A percentile compares a stretch with the other conserved stretches of the same genome.
These are phyloP conservation scores for Plasmopara halstedii DNA, from an alignment of 352 stramenopile species.

Conservation along the genomic window DNA sequence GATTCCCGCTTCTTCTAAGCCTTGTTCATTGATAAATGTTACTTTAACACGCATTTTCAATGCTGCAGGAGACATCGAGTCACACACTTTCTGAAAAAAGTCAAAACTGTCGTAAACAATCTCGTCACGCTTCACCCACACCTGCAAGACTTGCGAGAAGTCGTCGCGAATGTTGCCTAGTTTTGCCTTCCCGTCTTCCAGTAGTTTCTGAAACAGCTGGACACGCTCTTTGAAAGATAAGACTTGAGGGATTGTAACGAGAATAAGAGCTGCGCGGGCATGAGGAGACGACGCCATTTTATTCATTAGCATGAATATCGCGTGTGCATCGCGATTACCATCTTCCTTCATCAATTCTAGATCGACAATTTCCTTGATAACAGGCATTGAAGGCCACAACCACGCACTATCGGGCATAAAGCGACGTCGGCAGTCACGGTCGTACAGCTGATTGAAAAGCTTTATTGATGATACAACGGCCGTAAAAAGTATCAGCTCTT, in stretches of 20 bases:
- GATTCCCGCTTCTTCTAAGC: constrained; percentile 92
- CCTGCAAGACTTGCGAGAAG: constrained; percentile 40
- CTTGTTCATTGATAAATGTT: constrained; percentile 89
- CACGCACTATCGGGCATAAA: constrained; percentile 42
- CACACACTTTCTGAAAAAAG: constrained; percentile 55
- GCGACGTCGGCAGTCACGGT: constrained; percentile 49
- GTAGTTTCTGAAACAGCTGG: constrained; percentile 59
- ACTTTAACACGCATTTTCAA: constrained; percentile 90
- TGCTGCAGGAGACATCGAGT: constrained; percentile 44
- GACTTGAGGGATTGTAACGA: constrained; percentile 71
- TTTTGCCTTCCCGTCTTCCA: constrained; percentile 54
- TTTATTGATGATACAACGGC: constrained; percentile 54
- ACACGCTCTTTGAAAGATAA: constrained; percentile 77
- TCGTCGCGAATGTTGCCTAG: constrained; percentile 46
- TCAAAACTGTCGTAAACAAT: constrained; percentile 89
- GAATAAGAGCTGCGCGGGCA: constrained; percentile 39
- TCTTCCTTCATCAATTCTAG: constrained; percentile 59
- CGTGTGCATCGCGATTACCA: constrained; percentile 28
- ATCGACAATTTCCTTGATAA: constrained; percentile 55
- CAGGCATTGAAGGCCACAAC: constrained; percentile 67
- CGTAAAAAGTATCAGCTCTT: constrained; percentile 31
- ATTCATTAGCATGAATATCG: constrained; percentile 41
- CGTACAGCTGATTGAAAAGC: constrained; percentile 77
- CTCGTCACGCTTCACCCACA: constrained; percentile 65
- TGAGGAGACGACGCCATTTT: constrained; percentile 25